phyloP scores from a whole-genome alignment of 1,284 basidiomycete species.

The Ceratobasidium theobromae region DNA sequence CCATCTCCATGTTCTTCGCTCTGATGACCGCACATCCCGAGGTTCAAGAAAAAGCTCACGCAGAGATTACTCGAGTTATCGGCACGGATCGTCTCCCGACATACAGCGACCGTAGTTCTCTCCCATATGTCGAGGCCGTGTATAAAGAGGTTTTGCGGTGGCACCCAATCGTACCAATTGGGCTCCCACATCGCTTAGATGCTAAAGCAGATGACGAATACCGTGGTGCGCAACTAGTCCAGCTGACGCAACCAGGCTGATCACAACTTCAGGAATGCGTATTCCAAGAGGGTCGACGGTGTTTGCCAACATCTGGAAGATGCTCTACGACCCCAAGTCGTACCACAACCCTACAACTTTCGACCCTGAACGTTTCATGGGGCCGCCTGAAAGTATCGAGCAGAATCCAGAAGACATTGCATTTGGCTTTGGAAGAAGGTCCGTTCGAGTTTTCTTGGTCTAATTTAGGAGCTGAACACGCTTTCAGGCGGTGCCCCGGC shows the following conservation, averaged over 20 bases:
- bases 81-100: slow-evolving; percentile 27
- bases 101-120: neutral
- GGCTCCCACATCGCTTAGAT: neutral
- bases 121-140: slow-evolving; percentile 30
- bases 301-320: slow-evolving; percentile 26
- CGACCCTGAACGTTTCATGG: slow-evolving; percentile 32
- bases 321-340: slow-evolving; percentile 17
- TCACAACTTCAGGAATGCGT: slow-evolving; percentile 11
- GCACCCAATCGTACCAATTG: slow-evolving; percentile 10
- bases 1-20: slow-evolving; percentile 22
- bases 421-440: slow-evolving; percentile 26
- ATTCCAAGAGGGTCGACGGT: slow-evolving; percentile 29
- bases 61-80: slow-evolving; percentile 26
- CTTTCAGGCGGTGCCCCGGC: slow-evolving; percentile 15
- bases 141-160: slow-evolving; percentile 30
- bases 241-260: neutral
- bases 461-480: neutral
- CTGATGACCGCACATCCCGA: slow-evolving; percentile 33
- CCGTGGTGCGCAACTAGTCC: neutral
- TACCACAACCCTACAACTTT: slow-evolving; percentile 28
- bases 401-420: neutral
- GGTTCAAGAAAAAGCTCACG: slow-evolving; percentile 24
- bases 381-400: neutral
- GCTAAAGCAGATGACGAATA: slow-evolving; percentile 2
- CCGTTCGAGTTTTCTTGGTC: neutral